A percentile compares a stretch with the other conserved stretches of the same genome.
These are phyloP conservation scores for Amborella trichopoda DNA, from an alignment of 164 flowering plant genomes.

Conservation along the genomic window DNA sequence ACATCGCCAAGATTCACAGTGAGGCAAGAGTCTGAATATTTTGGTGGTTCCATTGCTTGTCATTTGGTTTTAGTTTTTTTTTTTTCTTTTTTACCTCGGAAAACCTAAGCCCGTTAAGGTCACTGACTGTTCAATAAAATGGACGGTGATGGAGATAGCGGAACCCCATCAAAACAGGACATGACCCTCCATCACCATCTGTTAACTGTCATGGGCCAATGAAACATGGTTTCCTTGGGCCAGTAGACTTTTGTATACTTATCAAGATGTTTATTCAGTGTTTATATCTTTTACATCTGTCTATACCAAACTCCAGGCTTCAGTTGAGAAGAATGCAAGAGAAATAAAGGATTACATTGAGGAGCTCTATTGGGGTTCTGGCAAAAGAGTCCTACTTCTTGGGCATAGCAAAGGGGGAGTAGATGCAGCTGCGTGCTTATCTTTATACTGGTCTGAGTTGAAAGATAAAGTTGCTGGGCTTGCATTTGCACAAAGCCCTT, in stretches of 20 bases:
- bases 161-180: no score
- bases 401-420: slow-evolving; percentile 99
- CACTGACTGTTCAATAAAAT: no score
- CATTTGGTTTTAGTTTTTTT: slow-evolving; percentile 2
- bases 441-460: slow-evolving; percentile 85
- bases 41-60: neutral
- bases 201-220: no score
- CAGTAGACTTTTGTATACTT: no score
- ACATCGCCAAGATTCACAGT: slow-evolving; percentile 96
- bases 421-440: slow-evolving; percentile 91
- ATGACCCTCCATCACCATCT: no score
- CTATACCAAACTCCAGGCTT: slow-evolving; percentile 41
- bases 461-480: slow-evolving; percentile 93
- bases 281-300: slow-evolving; percentile 1
- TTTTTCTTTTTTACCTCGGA: neutral
- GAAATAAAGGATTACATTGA: slow-evolving; percentile 86
- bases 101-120: no score
- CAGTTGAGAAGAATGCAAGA: slow-evolving; percentile 87
- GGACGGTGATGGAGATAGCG: no score
- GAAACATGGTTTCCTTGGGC: no score
- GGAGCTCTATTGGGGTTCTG: slow-evolving; percentile 88
- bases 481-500: slow-evolving; percentile 90
- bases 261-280: no score
- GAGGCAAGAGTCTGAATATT: slow-evolving; percentile 50
- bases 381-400: slow-evolving; percentile 76